Evolutionary conservation across 352 stramenopile species (phyloP), one percentile per base, ranked within the genome.

Genomic region (Pseudoperonospora humuli): DNA sequence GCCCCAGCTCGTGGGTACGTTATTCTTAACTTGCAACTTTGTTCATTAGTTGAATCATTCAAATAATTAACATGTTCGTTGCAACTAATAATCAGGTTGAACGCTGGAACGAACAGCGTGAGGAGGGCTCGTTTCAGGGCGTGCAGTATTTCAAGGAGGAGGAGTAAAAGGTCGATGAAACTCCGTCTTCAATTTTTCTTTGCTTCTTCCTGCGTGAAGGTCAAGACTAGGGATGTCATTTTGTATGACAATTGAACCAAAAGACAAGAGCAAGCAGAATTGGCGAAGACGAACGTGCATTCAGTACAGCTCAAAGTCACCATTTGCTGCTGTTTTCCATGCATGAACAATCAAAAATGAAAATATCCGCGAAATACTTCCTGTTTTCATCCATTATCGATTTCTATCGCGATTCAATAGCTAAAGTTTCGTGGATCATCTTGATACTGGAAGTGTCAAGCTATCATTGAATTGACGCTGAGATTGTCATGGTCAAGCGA

Each of bases 111-210:
- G 70, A 77, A 42, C 67, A 91, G 64, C 79, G 79, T 50, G 82
- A 93, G 59, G 74, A 89, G 42, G 72, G 75, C 62, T 74, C 59
- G 45, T 93, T 93, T 60, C 70, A 81, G 15, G 82, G 82, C 52
- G 72, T 93, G 46, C 72, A 88, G 65, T 83, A 70, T 71, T 61
- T 70, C 50, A 82, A 84, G 69, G 57, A 62, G 69, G 57, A 62
- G 39, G 52, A 62, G 20, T 61, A 61, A 52, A 53, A 31, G 8
- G 25, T 6, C 2, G 10, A 11, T 18, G 13, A 36, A 14, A 19
- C 25, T 50, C n/a, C 3, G 34, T 10, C 26, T 45, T 29, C 39
- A 35, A 8, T 24, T 19, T 58, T 37, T 23, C 20, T 19, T 15
- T 27, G 34, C 24, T 39, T 20, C 17, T 25, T 43, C 42, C 37